Evolutionary conservation across 1,284 basidiomycete genomes (phyloP).

Genomic region (Cystobasidium sp.): DNA sequence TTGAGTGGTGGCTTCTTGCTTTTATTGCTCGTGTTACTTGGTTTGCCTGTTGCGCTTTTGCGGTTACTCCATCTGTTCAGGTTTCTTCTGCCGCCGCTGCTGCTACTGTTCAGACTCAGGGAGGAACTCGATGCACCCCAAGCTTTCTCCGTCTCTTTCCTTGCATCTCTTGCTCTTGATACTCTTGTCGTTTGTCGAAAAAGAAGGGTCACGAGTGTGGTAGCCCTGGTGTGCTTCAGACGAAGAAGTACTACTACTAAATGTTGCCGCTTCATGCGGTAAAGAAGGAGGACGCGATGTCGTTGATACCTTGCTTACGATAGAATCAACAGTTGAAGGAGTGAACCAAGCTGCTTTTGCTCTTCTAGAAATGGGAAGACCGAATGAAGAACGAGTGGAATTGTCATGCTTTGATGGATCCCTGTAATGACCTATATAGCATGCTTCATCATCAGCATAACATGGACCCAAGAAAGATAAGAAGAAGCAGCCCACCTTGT

Average conservation of each 20-base stretch:
- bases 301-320: slow-evolving; percentile 2
- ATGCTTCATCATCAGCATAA: no score
- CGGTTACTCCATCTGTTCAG: background rate
- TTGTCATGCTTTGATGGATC: slow-evolving; percentile 40
- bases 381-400: background rate
- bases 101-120: background rate
- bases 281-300: background rate
- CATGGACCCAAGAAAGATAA: no score
- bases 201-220: background rate
- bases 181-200: background rate
- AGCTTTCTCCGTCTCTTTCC: slow-evolving; percentile 28
- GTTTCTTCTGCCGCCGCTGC: background rate
- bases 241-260: background rate
- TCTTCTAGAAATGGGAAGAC: background rate
- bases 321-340: slow-evolving; percentile 25
- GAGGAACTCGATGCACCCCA: slow-evolving; percentile 16
- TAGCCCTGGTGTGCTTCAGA: background rate
- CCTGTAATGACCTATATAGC: slow-evolving; percentile 28
- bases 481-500: no score
- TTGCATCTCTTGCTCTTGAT: slow-evolving; percentile 22
- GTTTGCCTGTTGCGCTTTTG: background rate
- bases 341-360: slow-evolving; percentile 25
- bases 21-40: background rate
- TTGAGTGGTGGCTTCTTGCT: background rate
- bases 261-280: background rate